Evolutionary conservation across 2,329 filamentous ascomycete genomes (phyloP), one percentile per base, ranked within the genome.

Genomic region (Incumbomyces lentus): DNA sequence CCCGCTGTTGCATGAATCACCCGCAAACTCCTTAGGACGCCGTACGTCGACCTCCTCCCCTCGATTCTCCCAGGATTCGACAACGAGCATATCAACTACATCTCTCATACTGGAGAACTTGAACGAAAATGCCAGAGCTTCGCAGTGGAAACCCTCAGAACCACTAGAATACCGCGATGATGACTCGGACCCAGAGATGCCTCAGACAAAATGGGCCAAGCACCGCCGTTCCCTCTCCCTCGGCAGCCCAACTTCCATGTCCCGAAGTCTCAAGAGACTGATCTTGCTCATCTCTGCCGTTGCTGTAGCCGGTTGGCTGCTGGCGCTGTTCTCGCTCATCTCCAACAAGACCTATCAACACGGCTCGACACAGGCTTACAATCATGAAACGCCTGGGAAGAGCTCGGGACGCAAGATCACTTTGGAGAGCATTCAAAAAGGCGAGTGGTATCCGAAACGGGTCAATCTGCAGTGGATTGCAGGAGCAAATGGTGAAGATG

Each of bases 401-500:
- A 64, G 60, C 39, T 62, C 64, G 14, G 66, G 65, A 13, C 68
- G 61, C 47, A 63, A 65, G 12, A 60, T 71, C 40, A 68, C 66
- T 2, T 55, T 70, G 6, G 60, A 67, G n/a, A 60, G 68, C 46
- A 61, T 69, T 6, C 58, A 69, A 36, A 52, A 47, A 6, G 66
- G 67, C 2, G 41, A 60, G 38, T 71, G 67, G 65, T 46, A 48
- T 6, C 60, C 66, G 3, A 58, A 44, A 40, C 56, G 58, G 13
- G 68, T 70, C 51, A 60, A 58, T 2, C 66, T 73, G 38, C 64
- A 67, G 1, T 73, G 70, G 70, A 68, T 70, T 50, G 62, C 65
- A 1, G 69, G 69, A 1, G 62, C 69, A n/a, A 59, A 67, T 42
- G 68, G 66, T 8, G 66, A 72, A 53, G 92, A 98, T 61, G 92